Conservation (phyloP, 768 basidiomycete genomes). For the Panus rudis region DNA sequence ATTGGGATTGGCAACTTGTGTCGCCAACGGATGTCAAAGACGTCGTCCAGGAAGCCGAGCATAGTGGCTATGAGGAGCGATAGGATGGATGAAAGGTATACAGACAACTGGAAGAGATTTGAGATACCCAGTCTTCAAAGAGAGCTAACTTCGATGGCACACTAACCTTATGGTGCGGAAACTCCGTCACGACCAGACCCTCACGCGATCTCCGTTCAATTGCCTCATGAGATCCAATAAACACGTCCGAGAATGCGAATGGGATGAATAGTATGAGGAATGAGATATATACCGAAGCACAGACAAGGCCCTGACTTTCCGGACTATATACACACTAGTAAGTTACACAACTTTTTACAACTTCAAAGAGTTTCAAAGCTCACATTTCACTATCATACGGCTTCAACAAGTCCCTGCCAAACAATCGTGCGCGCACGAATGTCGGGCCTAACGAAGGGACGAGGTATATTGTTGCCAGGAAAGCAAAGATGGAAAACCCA, state of each 20-base stretch:
- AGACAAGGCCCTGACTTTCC: slow-evolving; percentile 89
- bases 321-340: slow-evolving; percentile 45
- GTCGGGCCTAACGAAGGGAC: slow-evolving; percentile 78
- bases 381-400: slow-evolving; percentile 66
- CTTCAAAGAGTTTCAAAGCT: slow-evolving; percentile 21
- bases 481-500: slow-evolving; percentile 81
- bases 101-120: slow-evolving; percentile 59
- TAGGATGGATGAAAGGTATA: slow-evolving; percentile 90
- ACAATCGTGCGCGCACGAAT: slow-evolving; percentile 76
- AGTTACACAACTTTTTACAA: neutral
- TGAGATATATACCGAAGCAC: slow-evolving; percentile 83
- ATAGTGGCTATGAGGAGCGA: slow-evolving; percentile 89
- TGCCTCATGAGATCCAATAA: slow-evolving; percentile 39
- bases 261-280: slow-evolving; percentile 90
- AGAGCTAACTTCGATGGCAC: neutral
- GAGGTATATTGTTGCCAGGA: slow-evolving; percentile 66
- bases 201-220: slow-evolving; percentile 36
- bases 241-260: slow-evolving; percentile 80
- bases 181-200: slow-evolving; percentile 60
- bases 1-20: slow-evolving; percentile 97
- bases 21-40: slow-evolving; percentile 98
- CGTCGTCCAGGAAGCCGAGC: slow-evolving; percentile 93
- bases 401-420: slow-evolving; percentile 85
- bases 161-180: slow-evolving; percentile 69
- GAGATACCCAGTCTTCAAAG: neutral